A percentile compares a stretch with the other conserved stretches of the same genome.
phyloP scores from a whole-genome alignment of 202 grass and related monocot genomes.

The Panicum virgatum region DNA sequence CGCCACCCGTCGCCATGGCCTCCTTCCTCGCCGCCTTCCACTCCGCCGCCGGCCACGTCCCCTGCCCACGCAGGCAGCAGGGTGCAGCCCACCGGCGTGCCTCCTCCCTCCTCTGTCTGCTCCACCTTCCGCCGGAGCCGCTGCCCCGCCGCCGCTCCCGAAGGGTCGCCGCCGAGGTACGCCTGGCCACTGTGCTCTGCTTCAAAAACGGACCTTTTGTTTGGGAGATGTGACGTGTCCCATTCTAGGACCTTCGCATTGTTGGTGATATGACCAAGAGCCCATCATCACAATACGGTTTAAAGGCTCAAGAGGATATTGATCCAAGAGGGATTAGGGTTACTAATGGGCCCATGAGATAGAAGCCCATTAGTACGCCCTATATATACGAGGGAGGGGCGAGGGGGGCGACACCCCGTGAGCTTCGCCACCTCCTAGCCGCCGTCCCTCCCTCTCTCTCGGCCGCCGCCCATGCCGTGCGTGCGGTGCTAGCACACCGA shows the following conservation, averaged over 20 bases:
- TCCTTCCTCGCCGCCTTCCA: constrained; percentile 37
- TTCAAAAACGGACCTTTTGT: not conserved
- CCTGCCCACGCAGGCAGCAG: not conserved
- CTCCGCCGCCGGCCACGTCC: not conserved
- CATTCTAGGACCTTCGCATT: constrained; percentile 39
- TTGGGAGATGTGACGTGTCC: constrained; percentile 23
- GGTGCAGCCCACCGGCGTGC: not conserved
- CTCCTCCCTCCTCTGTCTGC: not conserved
- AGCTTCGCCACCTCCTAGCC: too few species aligned
- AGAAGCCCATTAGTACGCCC: too few species aligned
- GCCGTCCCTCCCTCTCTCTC: too few species aligned
- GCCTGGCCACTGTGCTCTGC: not conserved
- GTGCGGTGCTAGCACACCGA: too few species aligned
- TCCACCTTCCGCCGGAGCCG: not conserved
- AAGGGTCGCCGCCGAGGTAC: constrained; percentile 36
- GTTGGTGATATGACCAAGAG: too few species aligned
- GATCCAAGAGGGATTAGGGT: too few species aligned
- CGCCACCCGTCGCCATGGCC: constrained; percentile 35
- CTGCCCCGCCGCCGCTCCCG: constrained; percentile 7
- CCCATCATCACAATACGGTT: too few species aligned
- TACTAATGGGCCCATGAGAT: too few species aligned
- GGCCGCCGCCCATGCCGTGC: too few species aligned
- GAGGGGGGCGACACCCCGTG: too few species aligned
- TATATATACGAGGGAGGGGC: too few species aligned
- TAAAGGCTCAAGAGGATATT: too few species aligned